phyloP scores from a whole-genome alignment of 345 rosid genomes.

The Anacardium occidentale region DNA sequence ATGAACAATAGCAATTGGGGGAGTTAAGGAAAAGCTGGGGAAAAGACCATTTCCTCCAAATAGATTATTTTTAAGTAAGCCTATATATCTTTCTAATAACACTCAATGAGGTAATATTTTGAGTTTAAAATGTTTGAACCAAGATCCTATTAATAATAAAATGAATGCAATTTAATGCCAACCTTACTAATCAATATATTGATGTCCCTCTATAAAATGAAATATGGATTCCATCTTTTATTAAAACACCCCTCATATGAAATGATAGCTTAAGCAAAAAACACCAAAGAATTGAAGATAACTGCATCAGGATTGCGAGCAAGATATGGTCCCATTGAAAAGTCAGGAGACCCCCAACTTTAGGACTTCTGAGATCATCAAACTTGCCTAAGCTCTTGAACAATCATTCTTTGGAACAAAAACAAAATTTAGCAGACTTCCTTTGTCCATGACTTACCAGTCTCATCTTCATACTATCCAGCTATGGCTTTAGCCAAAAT shows the following conservation, averaged over 20 bases:
- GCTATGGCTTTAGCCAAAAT: neutral
- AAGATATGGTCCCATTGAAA: neutral
- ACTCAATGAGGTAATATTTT: neutral
- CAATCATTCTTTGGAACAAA: neutral
- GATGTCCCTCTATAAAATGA: neutral
- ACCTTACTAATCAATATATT: neutral
- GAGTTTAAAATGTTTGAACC: neutral
- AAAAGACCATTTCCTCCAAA: neutral
- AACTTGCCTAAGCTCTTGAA: neutral
- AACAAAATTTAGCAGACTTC: neutral
- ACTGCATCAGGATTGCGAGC: neutral
- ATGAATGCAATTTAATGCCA: neutral
- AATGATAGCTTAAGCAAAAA: neutral
- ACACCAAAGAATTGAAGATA: neutral
- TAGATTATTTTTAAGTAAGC: neutral
- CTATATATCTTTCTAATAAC: neutral
- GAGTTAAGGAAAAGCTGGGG: neutral
- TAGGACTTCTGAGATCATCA: neutral
- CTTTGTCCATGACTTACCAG: neutral
- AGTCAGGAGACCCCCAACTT: neutral
- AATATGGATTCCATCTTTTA: neutral
- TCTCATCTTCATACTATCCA: neutral
- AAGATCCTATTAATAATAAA: neutral
- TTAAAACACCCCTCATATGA: neutral
- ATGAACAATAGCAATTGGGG: slow-evolving; percentile 12